Evolutionary conservation across 805 yeast species (phyloP), one percentile per base, ranked within the genome.

Genomic region (Starmerella powellii): DNA sequence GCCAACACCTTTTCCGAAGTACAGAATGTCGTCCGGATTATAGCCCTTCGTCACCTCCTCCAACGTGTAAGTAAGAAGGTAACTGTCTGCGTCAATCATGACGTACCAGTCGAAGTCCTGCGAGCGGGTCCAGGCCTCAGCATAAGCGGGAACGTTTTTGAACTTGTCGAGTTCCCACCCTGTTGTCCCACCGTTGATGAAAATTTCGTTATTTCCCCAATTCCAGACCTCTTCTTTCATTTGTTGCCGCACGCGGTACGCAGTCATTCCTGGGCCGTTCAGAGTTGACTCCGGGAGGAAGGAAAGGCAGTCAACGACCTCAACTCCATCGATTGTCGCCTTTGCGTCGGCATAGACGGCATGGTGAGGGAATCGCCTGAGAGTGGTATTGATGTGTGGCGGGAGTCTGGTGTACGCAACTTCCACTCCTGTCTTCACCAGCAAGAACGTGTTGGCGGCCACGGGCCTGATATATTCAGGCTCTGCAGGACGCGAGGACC

Each of bases 11-110:
- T 54, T 42, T 1, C 67, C 67, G 28, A 61, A 42, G 42, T 62
- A 63, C 23, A 48, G 38, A 16, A 52, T 46, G 21, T 60, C 51
- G 16, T 50, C 46, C 17, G 59, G 60, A 38, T 62, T 51, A 26
- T 50, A 37, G 3, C 46, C 43, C 13, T 40, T 19, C 11, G 60
- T 47, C 33, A 47, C 54, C 6, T 37, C 41, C 30, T 54, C 45
- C 34, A 63, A 34, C 32, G 53, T 58, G 29, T 55, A 57, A 48
- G 52, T 44, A 20, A 60, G 42, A 28, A 61, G 41, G 42, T 48
- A 62, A n/a, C 63, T 46, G 34, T 63, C 66, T 28, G 56, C 65
- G 42, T 63, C 66, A 41, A 63, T 53, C 47, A 63, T 54, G 27
- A 63, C 46, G 41, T 49, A 63, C 67, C 67, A 63, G 36, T 58